phyloP scores from a whole-genome alignment of 805 yeast genomes.

The Candida sakaeoensis region DNA sequence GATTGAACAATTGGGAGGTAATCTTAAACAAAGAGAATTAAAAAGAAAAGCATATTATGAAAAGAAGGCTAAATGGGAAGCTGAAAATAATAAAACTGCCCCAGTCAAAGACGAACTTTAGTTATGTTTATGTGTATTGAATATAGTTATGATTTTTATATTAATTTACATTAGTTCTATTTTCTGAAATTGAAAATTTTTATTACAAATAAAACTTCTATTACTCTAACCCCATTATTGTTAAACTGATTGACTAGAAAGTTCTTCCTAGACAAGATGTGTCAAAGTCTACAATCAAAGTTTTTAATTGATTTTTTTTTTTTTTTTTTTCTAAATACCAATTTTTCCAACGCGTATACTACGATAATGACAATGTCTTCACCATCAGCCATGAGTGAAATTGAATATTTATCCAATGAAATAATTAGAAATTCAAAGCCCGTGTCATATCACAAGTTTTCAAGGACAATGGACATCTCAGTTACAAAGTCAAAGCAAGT shows the following conservation, averaged over 20 bases:
- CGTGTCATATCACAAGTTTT: slow-evolving; percentile 41
- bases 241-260: too few species aligned
- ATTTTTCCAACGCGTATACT: background rate
- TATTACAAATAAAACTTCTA: too few species aligned
- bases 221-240: too few species aligned
- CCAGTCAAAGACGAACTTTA: slow-evolving; percentile 15
- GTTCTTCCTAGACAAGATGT: too few species aligned
- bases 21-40: slow-evolving; percentile 25
- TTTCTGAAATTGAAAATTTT: background rate
- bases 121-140: background rate
- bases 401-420: slow-evolving; percentile 27
- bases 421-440: slow-evolving; percentile 20
- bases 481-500: slow-evolving; percentile 35
- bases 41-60: slow-evolving; percentile 14
- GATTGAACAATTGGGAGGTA: slow-evolving; percentile 37
- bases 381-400: slow-evolving; percentile 17
- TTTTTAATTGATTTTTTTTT: background rate
- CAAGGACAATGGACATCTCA: slow-evolving; percentile 38
- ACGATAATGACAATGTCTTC: slow-evolving; percentile 32
- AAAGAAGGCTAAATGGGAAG: slow-evolving; percentile 4
- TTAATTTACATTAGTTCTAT: background rate
- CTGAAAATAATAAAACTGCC: slow-evolving; percentile 3
- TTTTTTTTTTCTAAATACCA: slow-evolving; percentile 3
- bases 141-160: background rate
- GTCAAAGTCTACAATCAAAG: background rate